Percentiles rank a stretch among this genome's conserved stretches.
phyloP scores from a whole-genome alignment of 495 filamentous ascomycete genomes.

The Neurospora discreta region DNA sequence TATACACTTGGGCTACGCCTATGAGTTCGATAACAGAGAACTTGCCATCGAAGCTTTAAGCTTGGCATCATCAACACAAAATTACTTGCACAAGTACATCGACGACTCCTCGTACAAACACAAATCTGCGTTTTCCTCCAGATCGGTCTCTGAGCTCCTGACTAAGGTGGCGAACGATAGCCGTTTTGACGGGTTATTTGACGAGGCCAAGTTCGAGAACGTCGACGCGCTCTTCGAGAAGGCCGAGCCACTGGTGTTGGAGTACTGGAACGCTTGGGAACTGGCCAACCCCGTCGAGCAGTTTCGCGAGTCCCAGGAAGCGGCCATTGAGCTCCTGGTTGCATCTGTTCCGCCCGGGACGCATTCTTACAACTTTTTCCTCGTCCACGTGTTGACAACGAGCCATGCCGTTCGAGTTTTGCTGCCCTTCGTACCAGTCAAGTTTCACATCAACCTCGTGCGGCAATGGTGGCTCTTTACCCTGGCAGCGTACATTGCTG shows the following conservation, averaged over 20 bases:
- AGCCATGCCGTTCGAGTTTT: constrained; percentile 81
- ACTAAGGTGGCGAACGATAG: constrained; percentile 43
- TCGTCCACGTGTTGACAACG: constrained; percentile 69
- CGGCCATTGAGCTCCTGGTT: constrained; percentile 61
- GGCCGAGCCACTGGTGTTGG: constrained; percentile 48
- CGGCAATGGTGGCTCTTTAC: constrained; percentile 84
- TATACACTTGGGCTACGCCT: constrained; percentile 83
- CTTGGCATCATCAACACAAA: constrained; percentile 59
- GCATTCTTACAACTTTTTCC: constrained; percentile 71
- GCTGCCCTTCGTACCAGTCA: constrained; percentile 63
- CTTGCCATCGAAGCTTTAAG: constrained; percentile 76
- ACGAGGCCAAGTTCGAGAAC: constrained; percentile 47
- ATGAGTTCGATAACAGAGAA: constrained; percentile 67
- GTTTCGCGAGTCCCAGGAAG: constrained; percentile 68
- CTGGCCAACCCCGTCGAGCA: constrained; percentile 51
- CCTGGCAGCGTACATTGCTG: constrained; percentile 63
- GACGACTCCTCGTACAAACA: constrained; percentile 59
- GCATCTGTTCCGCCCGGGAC: constrained; percentile 47
- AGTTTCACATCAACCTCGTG: constrained; percentile 61
- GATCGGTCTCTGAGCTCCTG: constrained; percentile 56
- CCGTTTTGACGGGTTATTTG: constrained; percentile 50
- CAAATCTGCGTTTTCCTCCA: constrained; percentile 36
- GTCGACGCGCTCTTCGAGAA: constrained; percentile 54
- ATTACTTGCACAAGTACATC: constrained; percentile 64
- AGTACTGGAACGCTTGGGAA: constrained; percentile 83